Conservation (phyloP, 2,329 filamentous ascomycete genomes). For the Trichoderma citrinoviride region DNA sequence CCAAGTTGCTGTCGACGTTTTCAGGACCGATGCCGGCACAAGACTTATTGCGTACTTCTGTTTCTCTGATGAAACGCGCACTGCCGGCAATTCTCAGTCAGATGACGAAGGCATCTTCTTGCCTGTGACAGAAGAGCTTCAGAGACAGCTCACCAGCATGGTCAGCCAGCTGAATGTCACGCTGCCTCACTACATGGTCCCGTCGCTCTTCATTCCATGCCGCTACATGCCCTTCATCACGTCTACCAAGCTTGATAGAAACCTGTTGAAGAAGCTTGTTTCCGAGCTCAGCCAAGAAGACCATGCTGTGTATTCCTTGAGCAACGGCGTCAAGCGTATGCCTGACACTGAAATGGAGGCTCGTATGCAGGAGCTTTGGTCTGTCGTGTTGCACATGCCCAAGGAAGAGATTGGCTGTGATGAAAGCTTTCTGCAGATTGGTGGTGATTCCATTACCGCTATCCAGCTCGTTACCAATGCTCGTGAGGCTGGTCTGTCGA, state of each 20-base stretch:
- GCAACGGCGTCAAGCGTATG: constrained; percentile 16
- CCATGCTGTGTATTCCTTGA: constrained; percentile 2
- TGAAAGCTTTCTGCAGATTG: constrained; percentile 26
- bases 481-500: constrained; percentile 25
- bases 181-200: constrained; percentile 27
- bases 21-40: neutral
- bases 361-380: constrained; percentile 30
- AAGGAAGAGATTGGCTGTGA: constrained; percentile 29
- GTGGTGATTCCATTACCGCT: constrained; percentile 45
- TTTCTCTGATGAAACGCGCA: constrained; percentile 2
- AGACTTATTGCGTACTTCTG: constrained; percentile 9
- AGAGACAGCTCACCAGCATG: constrained; percentile 16
- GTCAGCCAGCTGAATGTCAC: neutral
- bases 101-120: constrained; percentile 22
- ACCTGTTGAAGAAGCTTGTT: constrained; percentile 1
- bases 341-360: constrained; percentile 20
- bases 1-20: constrained; percentile 19
- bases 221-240: constrained; percentile 24
- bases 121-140: constrained; percentile 9
- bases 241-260: constrained; percentile 24
- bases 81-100: neutral
- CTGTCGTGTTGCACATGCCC: constrained; percentile 32
- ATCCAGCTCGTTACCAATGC: constrained; percentile 44
- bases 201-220: constrained; percentile 23
- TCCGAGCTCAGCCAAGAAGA: constrained; percentile 9